Evolutionary conservation across 106 monocot species (phyloP), one percentile per base, ranked within the genome.

Genomic region (Xerophyta viscosa): DNA sequence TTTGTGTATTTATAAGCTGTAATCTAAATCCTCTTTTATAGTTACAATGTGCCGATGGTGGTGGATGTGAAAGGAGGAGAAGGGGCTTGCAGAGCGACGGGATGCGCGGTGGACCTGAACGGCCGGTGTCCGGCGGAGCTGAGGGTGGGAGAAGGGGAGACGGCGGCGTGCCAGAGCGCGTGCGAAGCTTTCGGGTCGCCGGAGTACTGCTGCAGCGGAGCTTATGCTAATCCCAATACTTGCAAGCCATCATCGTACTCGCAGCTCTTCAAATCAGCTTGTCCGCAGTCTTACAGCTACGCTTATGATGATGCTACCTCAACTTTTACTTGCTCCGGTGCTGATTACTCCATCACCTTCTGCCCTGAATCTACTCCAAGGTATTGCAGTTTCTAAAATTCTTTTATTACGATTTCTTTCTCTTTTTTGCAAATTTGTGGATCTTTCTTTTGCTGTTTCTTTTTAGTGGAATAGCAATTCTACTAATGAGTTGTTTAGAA

Each of bases 11-110:
- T n/a, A n/a, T n/a, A n/a, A n/a, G n/a, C n/a, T n/a, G n/a, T n/a
- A n/a, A n/a, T n/a, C n/a, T n/a, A n/a, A n/a, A n/a, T n/a, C n/a
- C n/a, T n/a, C n/a, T n/a, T n/a, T n/a, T n/a, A n/a, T n/a, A n/a
- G n/a, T n/a, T n/a, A n/a, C 77, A 89, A 89, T 46, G 43, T 89
- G 10, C 84, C 76, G 2, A 37, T 89, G 63, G 30, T 65, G 1
- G 76, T 89, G 30, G 65, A 45, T 8, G 47, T 73, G 2, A 26
- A n/a, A 4, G 77, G 81, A 9, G 81, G 75, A 4, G 24, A 54
- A 0, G 66, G 63, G 4, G 50, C 28, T 20, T 84, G 79, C 61
- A 20, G 14, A 41, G 21, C 28, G 8, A 71, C 71, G 24, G 71
- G 68, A 1, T 83, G 83, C 56, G 22, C 12, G 17, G 62, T 22